These are phyloP conservation scores for Parastagonospora nodorum DNA, from an alignment of 2,329 filamentous ascomycete species.

Conservation along the genomic window DNA sequence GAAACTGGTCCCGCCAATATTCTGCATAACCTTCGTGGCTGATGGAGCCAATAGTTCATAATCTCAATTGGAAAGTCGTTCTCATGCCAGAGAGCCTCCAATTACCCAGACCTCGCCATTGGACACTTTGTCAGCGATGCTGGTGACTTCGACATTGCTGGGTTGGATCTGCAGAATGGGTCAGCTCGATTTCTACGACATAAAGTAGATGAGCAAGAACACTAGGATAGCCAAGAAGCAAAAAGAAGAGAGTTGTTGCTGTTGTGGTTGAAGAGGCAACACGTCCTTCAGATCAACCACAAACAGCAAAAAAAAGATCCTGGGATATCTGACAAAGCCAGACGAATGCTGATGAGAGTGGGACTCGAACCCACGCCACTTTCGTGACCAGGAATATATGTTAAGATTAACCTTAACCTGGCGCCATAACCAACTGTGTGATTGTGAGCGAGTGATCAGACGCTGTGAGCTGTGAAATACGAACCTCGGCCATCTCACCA, in stretches of 20 bases:
- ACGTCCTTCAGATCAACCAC: neutral
- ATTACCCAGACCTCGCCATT: constrained; percentile 91
- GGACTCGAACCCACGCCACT: constrained; percentile 45
- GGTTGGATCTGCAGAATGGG: constrained; percentile 68
- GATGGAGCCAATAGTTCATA: neutral
- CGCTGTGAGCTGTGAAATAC: neutral
- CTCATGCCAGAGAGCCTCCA: constrained; percentile 59
- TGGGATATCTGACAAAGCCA: constrained; percentile 23
- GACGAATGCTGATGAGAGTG: constrained; percentile 48
- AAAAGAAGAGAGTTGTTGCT: constrained; percentile 1
- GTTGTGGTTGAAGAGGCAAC: neutral
- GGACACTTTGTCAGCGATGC: constrained; percentile 73
- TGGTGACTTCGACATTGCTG: constrained; percentile 76
- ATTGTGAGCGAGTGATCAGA: constrained; percentile 1
- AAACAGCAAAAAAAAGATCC: constrained; percentile 30
- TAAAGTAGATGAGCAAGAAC: neutral
- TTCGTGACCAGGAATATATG: constrained; percentile 44
- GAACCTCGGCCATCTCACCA: constrained; percentile 9
- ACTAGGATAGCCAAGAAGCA: neutral
- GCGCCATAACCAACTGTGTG: constrained; percentile 38
- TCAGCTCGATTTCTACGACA: constrained; percentile 7
- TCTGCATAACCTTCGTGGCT: neutral
- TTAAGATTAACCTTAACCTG: constrained; percentile 36
- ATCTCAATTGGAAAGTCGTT: neutral
- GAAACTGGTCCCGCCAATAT: neutral